These are phyloP conservation scores for Zostera marina DNA, from an alignment of 116 monocot species.

Conservation along the genomic window DNA sequence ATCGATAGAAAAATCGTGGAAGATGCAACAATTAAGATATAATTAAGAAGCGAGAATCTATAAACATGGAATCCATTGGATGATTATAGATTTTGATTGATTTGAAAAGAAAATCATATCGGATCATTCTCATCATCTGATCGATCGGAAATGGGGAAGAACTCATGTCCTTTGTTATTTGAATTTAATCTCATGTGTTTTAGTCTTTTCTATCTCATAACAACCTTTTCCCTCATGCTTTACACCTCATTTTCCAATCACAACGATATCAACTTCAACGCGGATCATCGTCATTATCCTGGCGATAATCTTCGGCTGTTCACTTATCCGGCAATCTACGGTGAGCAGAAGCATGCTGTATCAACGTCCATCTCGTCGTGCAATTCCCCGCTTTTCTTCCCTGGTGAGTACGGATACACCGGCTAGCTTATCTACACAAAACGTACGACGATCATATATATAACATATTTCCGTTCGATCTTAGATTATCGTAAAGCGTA, in stretches of 20 bases:
- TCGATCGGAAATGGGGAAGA: not conserved
- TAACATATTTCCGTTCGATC: no score
- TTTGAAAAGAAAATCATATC: no score
- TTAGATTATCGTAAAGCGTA: conserved; percentile 34
- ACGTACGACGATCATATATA: conserved; percentile 1
- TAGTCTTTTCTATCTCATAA: conserved; percentile 67
- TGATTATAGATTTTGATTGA: no score
- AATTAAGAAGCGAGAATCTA: no score
- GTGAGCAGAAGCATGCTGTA: conserved; percentile 78
- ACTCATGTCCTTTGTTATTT: conserved; percentile 35
- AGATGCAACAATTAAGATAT: no score
- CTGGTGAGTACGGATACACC: conserved; percentile 21
- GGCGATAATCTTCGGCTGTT: conserved; percentile 12
- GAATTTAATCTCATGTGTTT: conserved; percentile 75
- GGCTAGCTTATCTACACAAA: not conserved
- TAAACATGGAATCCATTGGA: no score
- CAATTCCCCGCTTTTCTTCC: conserved; percentile 41
- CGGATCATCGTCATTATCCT: not conserved
- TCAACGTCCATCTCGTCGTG: conserved; percentile 38
- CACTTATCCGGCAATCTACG: conserved; percentile 53
- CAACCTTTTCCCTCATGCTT: conserved; percentile 49
- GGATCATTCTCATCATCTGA: no score
- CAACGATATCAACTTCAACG: conserved; percentile 17
- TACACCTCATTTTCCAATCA: conserved; percentile 37
- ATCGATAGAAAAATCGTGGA: no score